Evolutionary conservation across 2,329 filamentous ascomycete species (phyloP), one percentile per base, ranked within the genome.

Genomic region (Exophiala lecanii-corni): DNA sequence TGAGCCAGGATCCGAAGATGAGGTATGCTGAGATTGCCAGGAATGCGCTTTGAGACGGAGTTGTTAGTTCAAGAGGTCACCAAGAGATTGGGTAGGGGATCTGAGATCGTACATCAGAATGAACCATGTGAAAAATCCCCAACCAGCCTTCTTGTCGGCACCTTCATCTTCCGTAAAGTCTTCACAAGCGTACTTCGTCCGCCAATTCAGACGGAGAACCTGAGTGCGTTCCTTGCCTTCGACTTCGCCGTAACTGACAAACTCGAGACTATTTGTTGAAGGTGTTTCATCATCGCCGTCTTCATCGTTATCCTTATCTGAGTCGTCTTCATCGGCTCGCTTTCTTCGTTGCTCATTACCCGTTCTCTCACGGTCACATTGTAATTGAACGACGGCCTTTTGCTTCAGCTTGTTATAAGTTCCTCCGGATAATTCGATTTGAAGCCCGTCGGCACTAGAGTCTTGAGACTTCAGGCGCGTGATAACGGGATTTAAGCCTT

Each of bases 71-170:
- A n/a, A 13, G 19, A 25, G 4, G 20, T 34, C 4, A n/a, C 12
- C 3, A 28, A 10, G 13, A 32, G 15, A 20, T 9, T 15, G n/a
- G 12, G 41, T 20, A 25, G 33, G 32, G 21, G 36, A 28, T 5
- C 21, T 21, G 6, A 40, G 36, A 34, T 9, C 86, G 74, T 69
- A 94, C 89, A 97, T 80, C 55, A 98, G 81, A 55, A 97, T 79
- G 59, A 97, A 78, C 92, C 92, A 98, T 13, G 91, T 96, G 60
- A 97, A 97, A 72, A 96, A 92, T 2, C 92, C 92, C 92, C 91
- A 97, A 60, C 64, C 65, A 40, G 72, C 71, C 44, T 70, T 69
- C 45, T 68, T 62, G 23, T 26, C 23, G 31, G 39, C 43, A 15
- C 64, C 66, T 31, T 71, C 69, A 7, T 67, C 69, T 12, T 71